A percentile compares a stretch with the other conserved stretches of the same genome.
These are phyloP conservation scores for Aphanomyces cochlioides DNA, from an alignment of 352 stramenopile species.

Conservation along the genomic window DNA sequence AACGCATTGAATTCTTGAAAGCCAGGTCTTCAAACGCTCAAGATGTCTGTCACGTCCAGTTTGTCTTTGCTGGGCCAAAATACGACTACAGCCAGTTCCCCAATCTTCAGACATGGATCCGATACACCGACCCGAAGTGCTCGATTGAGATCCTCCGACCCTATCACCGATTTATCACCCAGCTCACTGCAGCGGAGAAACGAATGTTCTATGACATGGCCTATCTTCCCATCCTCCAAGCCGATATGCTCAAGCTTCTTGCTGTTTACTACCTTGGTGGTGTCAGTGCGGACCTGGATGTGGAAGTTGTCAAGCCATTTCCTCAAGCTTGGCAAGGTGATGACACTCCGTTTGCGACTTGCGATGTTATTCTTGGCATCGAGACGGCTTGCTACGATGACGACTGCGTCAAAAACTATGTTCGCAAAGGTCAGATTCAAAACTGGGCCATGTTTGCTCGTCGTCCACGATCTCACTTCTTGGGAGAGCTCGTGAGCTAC, in stretches of 20 bases:
- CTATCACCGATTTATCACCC: not conserved
- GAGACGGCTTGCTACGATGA: not conserved
- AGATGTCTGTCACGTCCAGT: not conserved
- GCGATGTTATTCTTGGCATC: not conserved
- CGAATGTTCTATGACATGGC: not conserved
- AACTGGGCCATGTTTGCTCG: not conserved
- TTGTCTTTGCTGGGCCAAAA: not conserved
- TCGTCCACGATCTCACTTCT: not conserved
- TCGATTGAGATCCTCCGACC: not conserved
- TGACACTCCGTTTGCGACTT: not conserved
- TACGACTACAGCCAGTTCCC: not conserved
- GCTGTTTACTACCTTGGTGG: not conserved
- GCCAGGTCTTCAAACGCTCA: no score
- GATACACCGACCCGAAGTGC: not conserved
- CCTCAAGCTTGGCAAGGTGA: not conserved
- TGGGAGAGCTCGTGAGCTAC: not conserved
- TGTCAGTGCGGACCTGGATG: not conserved
- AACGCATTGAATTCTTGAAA: no score
- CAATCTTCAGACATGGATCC: not conserved
- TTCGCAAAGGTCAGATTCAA: constrained; percentile 1
- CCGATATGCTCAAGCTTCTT: not conserved
- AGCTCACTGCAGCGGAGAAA: not conserved
- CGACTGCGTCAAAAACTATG: not conserved
- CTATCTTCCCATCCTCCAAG: not conserved
- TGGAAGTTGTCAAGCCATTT: not conserved